A percentile compares a stretch with the other conserved stretches of the same genome.
These are phyloP conservation scores for Boletus eberwhitei DNA, from an alignment of 768 basidiomycete genomes.

Conservation along the genomic window DNA sequence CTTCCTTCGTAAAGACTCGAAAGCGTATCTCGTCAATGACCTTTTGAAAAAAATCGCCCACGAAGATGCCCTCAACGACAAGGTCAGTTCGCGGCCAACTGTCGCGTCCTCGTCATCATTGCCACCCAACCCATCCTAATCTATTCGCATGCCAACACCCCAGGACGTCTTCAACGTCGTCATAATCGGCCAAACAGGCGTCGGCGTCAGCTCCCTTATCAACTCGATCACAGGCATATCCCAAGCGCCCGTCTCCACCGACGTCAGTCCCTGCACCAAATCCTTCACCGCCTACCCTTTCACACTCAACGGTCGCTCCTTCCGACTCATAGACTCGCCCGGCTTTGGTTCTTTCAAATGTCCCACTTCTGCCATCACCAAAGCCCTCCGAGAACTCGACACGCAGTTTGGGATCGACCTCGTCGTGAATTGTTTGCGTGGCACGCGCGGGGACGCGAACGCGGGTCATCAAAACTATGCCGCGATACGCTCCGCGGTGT, in stretches of 20 bases:
- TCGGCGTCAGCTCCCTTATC: conserved; percentile 40
- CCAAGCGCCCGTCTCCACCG: conserved; percentile 24
- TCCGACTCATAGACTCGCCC: conserved; percentile 31
- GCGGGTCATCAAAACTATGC: conserved; percentile 27
- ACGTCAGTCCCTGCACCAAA: conserved; percentile 29
- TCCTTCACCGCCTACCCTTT: conserved; percentile 23
- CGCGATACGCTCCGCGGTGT: conserved; percentile 28
- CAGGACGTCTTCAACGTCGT: conserved; percentile 31
- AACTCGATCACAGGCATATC: conserved; percentile 33
- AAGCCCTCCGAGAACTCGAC: conserved; percentile 28
- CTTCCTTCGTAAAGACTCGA: conserved; percentile 28
- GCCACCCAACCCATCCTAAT: background rate
- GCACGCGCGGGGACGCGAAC: conserved; percentile 28
- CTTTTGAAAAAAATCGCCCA: conserved; percentile 22
- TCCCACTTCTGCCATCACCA: conserved; percentile 21
- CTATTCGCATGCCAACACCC: background rate
- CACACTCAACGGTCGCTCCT: conserved; percentile 25
- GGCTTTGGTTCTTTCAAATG: conserved; percentile 30
- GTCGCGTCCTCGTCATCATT: background rate
- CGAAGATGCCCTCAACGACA: conserved; percentile 23
- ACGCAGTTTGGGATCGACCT: conserved; percentile 27
- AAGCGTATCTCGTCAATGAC: conserved; percentile 20
- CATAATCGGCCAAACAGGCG: conserved; percentile 31
- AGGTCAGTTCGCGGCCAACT: conserved; percentile 11
- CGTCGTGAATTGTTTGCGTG: conserved; percentile 27